phyloP scores from a whole-genome alignment of 345 rosid species.

The Adansonia digitata region DNA sequence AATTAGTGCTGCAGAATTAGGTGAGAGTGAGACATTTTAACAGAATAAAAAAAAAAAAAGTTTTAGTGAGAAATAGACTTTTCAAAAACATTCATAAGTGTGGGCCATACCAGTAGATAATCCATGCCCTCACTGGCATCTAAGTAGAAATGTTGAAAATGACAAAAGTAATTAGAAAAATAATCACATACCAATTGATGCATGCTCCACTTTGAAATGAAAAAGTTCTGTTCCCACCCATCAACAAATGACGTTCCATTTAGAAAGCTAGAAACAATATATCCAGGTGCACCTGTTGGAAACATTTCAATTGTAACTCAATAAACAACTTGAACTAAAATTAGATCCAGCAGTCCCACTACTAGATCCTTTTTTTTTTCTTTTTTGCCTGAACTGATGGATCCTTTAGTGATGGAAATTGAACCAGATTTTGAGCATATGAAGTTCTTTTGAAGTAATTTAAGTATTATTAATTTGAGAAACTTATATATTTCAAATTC shows the following conservation, averaged over 20 bases:
- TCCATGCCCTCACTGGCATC: neutral
- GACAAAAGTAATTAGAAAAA: neutral
- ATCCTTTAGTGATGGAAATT: neutral
- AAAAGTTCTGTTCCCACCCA: conserved; percentile 96
- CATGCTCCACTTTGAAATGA: conserved; percentile 99
- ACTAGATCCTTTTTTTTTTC: neutral
- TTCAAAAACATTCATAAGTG: neutral
- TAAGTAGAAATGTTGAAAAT: conserved; percentile 11
- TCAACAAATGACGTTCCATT: conserved; percentile 96
- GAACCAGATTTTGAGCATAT: neutral
- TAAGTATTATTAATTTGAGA: neutral
- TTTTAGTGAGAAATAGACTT: neutral
- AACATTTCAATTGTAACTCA: neutral
- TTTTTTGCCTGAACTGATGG: neutral
- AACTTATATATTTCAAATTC: neutral
- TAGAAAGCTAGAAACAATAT: conserved; percentile 69
- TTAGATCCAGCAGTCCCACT: neutral
- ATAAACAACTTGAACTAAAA: neutral
- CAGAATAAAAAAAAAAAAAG: neutral
- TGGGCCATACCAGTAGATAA: neutral
- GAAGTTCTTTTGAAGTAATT: neutral
- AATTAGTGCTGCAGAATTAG: neutral
- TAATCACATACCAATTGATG: conserved; percentile 72
- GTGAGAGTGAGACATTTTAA: neutral
- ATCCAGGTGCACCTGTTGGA: conserved; percentile 87